Percentiles rank a stretch among this genome's conserved stretches.
Conservation (phyloP, 2,329 filamentous ascomycete genomes). For the Phoma sp. region DNA sequence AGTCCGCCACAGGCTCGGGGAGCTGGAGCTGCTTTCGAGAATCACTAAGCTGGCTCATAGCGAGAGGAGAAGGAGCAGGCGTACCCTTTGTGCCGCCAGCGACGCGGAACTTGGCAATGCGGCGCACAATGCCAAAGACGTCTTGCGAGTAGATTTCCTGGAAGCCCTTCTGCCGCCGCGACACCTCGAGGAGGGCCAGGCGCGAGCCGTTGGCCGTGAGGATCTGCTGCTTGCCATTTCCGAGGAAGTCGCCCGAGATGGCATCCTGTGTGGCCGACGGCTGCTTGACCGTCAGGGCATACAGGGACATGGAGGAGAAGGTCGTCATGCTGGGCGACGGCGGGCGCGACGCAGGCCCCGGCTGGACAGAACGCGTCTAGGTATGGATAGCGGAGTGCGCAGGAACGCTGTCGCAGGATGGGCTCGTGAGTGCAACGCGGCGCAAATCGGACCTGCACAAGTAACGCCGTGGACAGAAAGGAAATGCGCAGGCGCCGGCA, state of each 20-base stretch:
- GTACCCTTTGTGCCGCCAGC: conserved; percentile 96
- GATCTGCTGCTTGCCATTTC: conserved; percentile 97
- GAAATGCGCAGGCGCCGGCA: conserved; percentile 3
- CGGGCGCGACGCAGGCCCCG: conserved; percentile 38
- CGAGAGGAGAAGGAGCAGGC: conserved; percentile 45
- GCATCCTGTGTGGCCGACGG: conserved; percentile 89
- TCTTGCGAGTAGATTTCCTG: conserved; percentile 87
- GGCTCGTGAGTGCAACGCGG: too few relatives aligned
- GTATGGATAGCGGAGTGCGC: conserved; percentile 2
- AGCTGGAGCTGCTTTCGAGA: conserved; percentile 46
- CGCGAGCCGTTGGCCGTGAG: conserved; percentile 90
- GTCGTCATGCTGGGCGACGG: conserved; percentile 77
- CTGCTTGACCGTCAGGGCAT: conserved; percentile 93
- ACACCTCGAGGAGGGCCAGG: conserved; percentile 84
- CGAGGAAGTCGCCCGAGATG: conserved; percentile 91
- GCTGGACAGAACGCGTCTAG: conserved; percentile 23
- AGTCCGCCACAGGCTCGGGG: conserved; percentile 17
- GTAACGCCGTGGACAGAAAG: conserved; percentile 10
- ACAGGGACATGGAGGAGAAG: conserved; percentile 98
- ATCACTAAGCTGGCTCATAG: conserved; percentile 56
- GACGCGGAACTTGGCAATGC: conserved; percentile 85
- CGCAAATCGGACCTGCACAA: conserved; percentile 1
- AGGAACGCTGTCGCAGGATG: not conserved
- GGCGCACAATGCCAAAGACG: conserved; percentile 93
- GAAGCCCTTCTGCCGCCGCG: conserved; percentile 84